Conservation (phyloP, 805 yeast species). For the Candida xiaguanensis region DNA sequence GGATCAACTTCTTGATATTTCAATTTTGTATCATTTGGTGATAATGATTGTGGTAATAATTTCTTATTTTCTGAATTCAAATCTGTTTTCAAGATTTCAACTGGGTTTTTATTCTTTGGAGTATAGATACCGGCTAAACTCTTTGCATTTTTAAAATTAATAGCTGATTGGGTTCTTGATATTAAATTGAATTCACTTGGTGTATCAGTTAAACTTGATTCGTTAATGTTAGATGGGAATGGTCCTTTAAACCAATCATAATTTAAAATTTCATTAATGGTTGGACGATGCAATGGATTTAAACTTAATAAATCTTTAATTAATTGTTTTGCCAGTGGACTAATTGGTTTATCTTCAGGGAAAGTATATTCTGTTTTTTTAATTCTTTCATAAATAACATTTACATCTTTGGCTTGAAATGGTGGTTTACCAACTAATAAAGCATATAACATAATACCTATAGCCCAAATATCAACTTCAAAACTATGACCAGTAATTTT, state of each 20-base stretch:
- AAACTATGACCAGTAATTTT: constrained; percentile 85
- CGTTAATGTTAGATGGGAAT: constrained; percentile 70
- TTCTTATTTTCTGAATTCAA: constrained; percentile 63
- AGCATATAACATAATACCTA: constrained; percentile 95
- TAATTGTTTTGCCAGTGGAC: constrained; percentile 68
- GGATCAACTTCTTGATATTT: constrained; percentile 74
- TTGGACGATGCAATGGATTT: constrained; percentile 79
- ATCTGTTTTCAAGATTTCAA: constrained; percentile 66
- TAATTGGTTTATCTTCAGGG: constrained; percentile 67
- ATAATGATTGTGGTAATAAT: constrained; percentile 80
- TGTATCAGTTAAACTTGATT: constrained; percentile 55
- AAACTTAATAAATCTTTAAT: constrained; percentile 71
- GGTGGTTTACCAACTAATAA: constrained; percentile 94
- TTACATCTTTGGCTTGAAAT: constrained; percentile 93
- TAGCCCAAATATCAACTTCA: constrained; percentile 97
- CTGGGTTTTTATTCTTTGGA: constrained; percentile 55
- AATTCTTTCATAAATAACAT: constrained; percentile 87
- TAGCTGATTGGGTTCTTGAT: constrained; percentile 56
- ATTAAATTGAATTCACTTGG: constrained; percentile 57
- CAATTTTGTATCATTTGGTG: constrained; percentile 87
- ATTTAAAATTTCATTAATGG: constrained; percentile 70
- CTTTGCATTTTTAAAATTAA: constrained; percentile 66
- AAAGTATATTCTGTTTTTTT: constrained; percentile 75
- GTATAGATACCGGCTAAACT: constrained; percentile 59
- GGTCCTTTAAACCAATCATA: constrained; percentile 86